These are phyloP conservation scores for Xylaria digitata DNA, from an alignment of 2,329 filamentous ascomycete species.

Conservation along the genomic window DNA sequence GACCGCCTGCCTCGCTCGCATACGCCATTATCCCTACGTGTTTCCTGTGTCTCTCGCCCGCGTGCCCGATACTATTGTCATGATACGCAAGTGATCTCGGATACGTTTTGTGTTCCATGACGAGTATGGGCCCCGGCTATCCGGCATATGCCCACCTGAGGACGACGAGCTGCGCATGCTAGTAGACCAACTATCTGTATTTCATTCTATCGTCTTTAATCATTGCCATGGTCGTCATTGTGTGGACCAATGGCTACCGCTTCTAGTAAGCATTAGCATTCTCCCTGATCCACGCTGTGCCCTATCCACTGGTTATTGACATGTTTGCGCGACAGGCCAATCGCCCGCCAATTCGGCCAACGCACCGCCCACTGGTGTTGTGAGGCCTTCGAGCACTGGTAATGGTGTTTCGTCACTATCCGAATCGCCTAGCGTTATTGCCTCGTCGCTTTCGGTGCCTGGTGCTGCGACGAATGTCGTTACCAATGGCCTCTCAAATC, in stretches of 20 bases:
- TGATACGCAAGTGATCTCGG: slow-evolving; percentile 45
- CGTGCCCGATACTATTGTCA: slow-evolving; percentile 38
- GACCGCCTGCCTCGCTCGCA: slow-evolving; percentile 23
- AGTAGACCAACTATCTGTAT: slow-evolving; percentile 33
- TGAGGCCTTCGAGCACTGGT: slow-evolving; percentile 39
- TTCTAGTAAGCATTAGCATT: slow-evolving; percentile 42
- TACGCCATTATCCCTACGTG: slow-evolving; percentile 15
- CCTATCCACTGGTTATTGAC: slow-evolving; percentile 37
- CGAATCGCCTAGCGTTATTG: slow-evolving; percentile 42
- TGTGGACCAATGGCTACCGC: slow-evolving; percentile 47
- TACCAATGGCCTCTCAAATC: slow-evolving; percentile 43
- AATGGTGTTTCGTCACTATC: slow-evolving; percentile 39
- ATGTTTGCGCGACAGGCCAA: slow-evolving; percentile 43
- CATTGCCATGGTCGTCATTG: slow-evolving; percentile 46
- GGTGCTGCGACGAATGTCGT: slow-evolving; percentile 40
- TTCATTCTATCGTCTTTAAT: slow-evolving; percentile 23
- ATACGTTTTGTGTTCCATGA: slow-evolving; percentile 40
- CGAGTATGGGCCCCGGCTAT: slow-evolving; percentile 47
- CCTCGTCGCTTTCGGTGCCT: slow-evolving; percentile 40
- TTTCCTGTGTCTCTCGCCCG: slow-evolving; percentile 21
- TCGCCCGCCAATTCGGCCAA: slow-evolving; percentile 47
- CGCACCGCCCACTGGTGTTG: slow-evolving; percentile 38
- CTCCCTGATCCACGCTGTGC: slow-evolving; percentile 1
- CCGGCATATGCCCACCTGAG: slow-evolving; percentile 41
- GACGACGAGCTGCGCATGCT: slow-evolving; percentile 37